These are phyloP conservation scores for Rhodotorula sp. DNA, from an alignment of 1,284 basidiomycete species.

Conservation along the genomic window DNA sequence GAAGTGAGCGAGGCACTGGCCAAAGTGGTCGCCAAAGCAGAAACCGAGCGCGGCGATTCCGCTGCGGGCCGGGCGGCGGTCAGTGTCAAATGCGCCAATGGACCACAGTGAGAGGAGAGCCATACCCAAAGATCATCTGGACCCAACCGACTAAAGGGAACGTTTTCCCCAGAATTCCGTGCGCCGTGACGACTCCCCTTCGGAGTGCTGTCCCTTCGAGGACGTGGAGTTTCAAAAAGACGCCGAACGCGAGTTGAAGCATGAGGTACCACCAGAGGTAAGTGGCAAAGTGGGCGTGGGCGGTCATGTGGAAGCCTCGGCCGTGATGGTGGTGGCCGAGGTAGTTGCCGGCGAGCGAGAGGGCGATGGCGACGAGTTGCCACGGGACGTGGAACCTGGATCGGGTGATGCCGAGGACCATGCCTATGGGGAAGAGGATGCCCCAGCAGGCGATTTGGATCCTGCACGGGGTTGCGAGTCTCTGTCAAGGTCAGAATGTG, in stretches of 20 bases:
- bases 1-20: conserved; percentile 64
- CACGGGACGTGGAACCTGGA: conserved; percentile 41
- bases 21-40: conserved; percentile 70
- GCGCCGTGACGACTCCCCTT: conserved; percentile 68
- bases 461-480: not conserved
- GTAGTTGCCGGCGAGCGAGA: conserved; percentile 36
- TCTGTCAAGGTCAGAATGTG: too few species aligned
- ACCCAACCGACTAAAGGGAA: conserved; percentile 88
- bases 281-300: conserved; percentile 37
- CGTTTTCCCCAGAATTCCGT: conserved; percentile 76
- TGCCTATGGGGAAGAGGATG: conserved; percentile 42
- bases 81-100: conserved; percentile 29
- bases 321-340: conserved; percentile 42
- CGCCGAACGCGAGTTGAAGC: conserved; percentile 68
- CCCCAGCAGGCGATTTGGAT: conserved; percentile 41
- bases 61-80: too few species aligned
- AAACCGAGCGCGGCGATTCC: conserved; percentile 66
- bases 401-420: conserved; percentile 42
- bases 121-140: conserved; percentile 59
- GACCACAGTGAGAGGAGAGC: conserved; percentile 37
- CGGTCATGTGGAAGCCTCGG: conserved; percentile 41
- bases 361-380: conserved; percentile 33
- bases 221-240: conserved; percentile 92
- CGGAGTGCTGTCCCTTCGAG: conserved; percentile 69
- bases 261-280: conserved; percentile 42